A percentile compares a stretch with the other conserved stretches of the same genome.
Conservation (phyloP, 78 protist species). For the Dictyostelium intermedium region DNA sequence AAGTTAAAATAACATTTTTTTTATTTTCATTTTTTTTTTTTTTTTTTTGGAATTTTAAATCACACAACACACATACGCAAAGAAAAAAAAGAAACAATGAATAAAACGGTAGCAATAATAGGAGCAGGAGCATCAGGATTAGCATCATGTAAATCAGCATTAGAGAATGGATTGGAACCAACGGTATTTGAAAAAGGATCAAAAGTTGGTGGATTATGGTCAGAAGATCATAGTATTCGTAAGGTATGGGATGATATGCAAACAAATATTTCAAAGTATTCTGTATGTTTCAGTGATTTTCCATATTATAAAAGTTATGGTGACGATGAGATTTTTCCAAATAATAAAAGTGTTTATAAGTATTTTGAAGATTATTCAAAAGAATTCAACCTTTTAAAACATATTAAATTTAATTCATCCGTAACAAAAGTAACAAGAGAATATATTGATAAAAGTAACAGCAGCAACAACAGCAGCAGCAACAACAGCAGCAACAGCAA, state of each 20-base stretch:
- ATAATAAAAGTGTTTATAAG: not conserved
- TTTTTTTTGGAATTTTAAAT: no score
- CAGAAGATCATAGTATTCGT: not conserved
- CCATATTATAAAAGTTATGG: not conserved
- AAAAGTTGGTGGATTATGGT: not conserved
- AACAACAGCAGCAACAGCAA: not conserved
- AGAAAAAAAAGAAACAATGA: no score
- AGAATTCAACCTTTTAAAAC: not conserved
- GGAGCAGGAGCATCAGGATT: not conserved
- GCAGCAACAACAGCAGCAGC: not conserved
- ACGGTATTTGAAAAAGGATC: not conserved
- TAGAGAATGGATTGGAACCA: constrained; percentile 8
- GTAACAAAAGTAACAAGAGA: not conserved
- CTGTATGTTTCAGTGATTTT: not conserved
- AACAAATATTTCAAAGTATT: not conserved
- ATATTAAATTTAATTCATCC: not conserved
- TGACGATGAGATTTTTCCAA: not conserved
- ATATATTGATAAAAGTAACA: not conserved
- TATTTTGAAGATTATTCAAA: not conserved
- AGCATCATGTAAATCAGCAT: not conserved
- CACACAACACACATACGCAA: no score
- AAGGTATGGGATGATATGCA: not conserved
- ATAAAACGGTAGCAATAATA: no score
- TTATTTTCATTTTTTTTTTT: no score
- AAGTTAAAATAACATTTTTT: no score